Evolutionary conservation across 2,329 filamentous ascomycete species (phyloP).

Genomic region (Gnomoniopsis smithogilvyi): DNA sequence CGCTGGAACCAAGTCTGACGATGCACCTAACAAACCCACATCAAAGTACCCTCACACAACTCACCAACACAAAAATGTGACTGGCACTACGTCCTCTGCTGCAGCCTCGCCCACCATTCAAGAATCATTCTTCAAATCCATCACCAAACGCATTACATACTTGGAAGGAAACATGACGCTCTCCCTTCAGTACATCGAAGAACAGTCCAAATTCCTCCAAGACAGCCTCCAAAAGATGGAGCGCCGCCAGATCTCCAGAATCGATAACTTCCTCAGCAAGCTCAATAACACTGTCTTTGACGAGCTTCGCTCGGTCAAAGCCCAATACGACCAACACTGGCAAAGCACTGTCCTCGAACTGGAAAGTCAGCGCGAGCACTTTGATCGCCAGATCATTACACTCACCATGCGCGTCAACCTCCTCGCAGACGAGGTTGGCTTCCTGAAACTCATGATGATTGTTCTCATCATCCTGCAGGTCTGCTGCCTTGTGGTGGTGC

Average conservation of each 20-base stretch:
- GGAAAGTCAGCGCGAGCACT: conserved; percentile 82
- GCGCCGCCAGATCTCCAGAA: conserved; percentile 81
- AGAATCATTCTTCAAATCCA: conserved; percentile 96
- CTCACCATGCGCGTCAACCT: conserved; percentile 78
- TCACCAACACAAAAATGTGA: conserved; percentile 10
- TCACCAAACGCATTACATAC: conserved; percentile 87
- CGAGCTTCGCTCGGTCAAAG: conserved; percentile 73
- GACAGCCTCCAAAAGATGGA: conserved; percentile 86
- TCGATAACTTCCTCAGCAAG: conserved; percentile 73
- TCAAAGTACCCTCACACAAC: conserved; percentile 3
- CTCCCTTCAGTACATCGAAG: conserved; percentile 93
- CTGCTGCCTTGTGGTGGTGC: conserved; percentile 80
- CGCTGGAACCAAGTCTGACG: background rate
- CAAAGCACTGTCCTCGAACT: conserved; percentile 91
- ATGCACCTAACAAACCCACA: conserved; percentile 2
- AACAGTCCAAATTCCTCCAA: conserved; percentile 85
- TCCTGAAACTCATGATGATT: conserved; percentile 88
- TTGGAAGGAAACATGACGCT: conserved; percentile 91
- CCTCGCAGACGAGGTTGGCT: conserved; percentile 87
- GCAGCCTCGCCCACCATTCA: conserved; percentile 76
- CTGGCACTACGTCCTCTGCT: conserved; percentile 12
- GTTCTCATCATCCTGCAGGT: conserved; percentile 85
- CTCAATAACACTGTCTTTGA: conserved; percentile 85
- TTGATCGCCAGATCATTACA: conserved; percentile 78
- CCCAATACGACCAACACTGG: conserved; percentile 95